Evolutionary conservation across 805 yeast genomes (phyloP).

Genomic region (Candida railenensis): DNA sequence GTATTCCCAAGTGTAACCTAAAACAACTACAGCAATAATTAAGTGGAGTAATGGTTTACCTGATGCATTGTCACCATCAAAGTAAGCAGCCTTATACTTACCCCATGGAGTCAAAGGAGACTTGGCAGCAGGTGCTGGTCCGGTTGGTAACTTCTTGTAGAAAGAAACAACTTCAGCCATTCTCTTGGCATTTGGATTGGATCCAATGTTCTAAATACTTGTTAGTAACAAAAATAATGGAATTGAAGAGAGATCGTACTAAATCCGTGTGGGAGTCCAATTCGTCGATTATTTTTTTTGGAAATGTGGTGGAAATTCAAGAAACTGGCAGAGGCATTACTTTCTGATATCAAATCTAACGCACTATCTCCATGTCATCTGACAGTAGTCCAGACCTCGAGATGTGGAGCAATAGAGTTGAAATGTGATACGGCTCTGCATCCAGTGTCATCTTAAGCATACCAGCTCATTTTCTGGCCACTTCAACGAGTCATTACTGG

Average conservation of each 20-base stretch:
- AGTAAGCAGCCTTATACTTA: conserved; percentile 82
- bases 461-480: too few species aligned
- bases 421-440: too few species aligned
- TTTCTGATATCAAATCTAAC: too few species aligned
- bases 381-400: too few species aligned
- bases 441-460: too few species aligned
- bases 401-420: too few species aligned
- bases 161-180: conserved; percentile 92
- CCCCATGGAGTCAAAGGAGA: conserved; percentile 65
- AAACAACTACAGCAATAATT: conserved; percentile 61
- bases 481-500: too few species aligned
- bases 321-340: too few species aligned
- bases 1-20: conserved; percentile 92
- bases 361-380: too few species aligned
- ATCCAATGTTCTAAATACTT: conserved; percentile 74
- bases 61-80: conserved; percentile 78
- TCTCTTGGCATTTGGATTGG: conserved; percentile 96
- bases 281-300: too few species aligned
- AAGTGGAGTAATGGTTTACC: conserved; percentile 83
- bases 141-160: conserved; percentile 95
- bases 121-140: conserved; percentile 75
- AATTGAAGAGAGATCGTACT: not conserved
- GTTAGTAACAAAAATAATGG: conserved; percentile 19
- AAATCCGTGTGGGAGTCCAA: too few species aligned
- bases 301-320: not conserved